Percentiles rank a stretch among this genome's conserved stretches.
Conservation (phyloP, 352 stramenopile genomes). For the Pythium aristosporum region DNA sequence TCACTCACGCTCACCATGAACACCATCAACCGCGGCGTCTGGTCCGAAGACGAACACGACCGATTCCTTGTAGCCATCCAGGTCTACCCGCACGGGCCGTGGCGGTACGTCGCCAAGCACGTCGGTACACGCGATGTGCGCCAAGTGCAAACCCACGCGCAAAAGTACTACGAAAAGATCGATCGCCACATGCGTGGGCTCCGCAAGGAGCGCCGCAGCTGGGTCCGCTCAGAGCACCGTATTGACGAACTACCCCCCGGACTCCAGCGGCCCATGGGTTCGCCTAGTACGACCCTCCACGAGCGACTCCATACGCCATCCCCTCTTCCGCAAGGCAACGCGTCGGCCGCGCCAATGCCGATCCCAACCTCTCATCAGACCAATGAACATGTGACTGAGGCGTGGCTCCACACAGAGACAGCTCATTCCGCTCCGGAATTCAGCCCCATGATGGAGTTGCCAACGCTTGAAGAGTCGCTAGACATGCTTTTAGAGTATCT, state of each 20-base stretch:
- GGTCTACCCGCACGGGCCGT: slow-evolving; percentile 34
- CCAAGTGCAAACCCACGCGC: slow-evolving; percentile 62
- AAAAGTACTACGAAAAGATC: slow-evolving; percentile 77
- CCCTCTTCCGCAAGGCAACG: not conserved
- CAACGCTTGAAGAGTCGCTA: slow-evolving; percentile 21
- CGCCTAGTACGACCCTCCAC: not conserved
- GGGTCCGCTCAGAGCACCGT: slow-evolving; percentile 21
- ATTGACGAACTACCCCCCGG: slow-evolving; percentile 18
- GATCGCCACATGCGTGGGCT: slow-evolving; percentile 50
- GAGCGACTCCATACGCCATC: not conserved
- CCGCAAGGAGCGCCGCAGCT: slow-evolving; percentile 49
- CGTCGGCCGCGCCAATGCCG: not conserved
- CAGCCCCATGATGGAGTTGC: slow-evolving; percentile 7
- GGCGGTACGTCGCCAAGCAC: slow-evolving; percentile 32
- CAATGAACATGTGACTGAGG: too few relatives aligned
- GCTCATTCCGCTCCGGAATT: not conserved
- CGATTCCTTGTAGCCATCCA: slow-evolving; percentile 34
- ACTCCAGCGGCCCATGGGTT: slow-evolving; percentile 7
- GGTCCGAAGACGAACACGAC: slow-evolving; percentile 38
- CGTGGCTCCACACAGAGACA: not conserved
- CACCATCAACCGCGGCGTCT: slow-evolving; percentile 26
- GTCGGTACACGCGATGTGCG: slow-evolving; percentile 41
- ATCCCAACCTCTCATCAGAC: not conserved
- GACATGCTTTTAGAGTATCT: slow-evolving; percentile 24
- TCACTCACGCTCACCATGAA: slow-evolving; percentile 2